phyloP scores from a whole-genome alignment of 2,329 filamentous ascomycete genomes.

The Neopestalotiopsis sp. region DNA sequence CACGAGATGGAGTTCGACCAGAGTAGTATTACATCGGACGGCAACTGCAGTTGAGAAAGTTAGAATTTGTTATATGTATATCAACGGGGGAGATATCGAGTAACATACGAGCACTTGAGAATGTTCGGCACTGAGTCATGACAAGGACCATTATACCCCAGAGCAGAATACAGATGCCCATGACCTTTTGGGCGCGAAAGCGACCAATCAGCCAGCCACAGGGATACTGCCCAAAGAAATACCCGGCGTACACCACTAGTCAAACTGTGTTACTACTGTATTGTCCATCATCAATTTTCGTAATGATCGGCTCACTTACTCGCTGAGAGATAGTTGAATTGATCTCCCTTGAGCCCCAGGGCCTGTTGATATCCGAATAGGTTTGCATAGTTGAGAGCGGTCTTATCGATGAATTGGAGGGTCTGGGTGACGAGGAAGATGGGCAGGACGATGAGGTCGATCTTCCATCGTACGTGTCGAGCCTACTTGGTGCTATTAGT shows the following conservation, averaged over 20 bases:
- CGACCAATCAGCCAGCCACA: conserved; percentile 45
- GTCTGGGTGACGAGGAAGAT: conserved; percentile 38
- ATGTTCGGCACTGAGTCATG: conserved; percentile 37
- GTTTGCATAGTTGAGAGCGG: conserved; percentile 38
- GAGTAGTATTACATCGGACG: too few species aligned
- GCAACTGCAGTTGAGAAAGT: too few species aligned
- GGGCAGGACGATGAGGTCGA: conserved; percentile 37
- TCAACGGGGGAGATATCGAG: too few species aligned
- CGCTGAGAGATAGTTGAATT: conserved; percentile 43
- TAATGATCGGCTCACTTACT: conserved; percentile 25
- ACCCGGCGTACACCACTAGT: conserved; percentile 44
- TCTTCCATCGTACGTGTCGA: conserved; percentile 32
- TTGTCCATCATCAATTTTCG: too few species aligned
- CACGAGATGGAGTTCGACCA: too few species aligned
- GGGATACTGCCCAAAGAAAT: conserved; percentile 48
- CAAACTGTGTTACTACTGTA: background rate
- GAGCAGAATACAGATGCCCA: conserved; percentile 35
- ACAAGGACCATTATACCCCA: conserved; percentile 42
- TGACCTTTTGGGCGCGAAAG: conserved; percentile 41
- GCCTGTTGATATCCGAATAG: conserved; percentile 43
- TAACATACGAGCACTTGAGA: background rate
- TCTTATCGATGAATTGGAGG: conserved; percentile 39
- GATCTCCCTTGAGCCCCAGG: conserved; percentile 36
- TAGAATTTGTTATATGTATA: too few species aligned
- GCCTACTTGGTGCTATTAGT: too few species aligned